These are phyloP conservation scores for Rhytidiadelphus loreus DNA, from an alignment of 225 moss, liverwort and hornwort species.

Conservation along the genomic window DNA sequence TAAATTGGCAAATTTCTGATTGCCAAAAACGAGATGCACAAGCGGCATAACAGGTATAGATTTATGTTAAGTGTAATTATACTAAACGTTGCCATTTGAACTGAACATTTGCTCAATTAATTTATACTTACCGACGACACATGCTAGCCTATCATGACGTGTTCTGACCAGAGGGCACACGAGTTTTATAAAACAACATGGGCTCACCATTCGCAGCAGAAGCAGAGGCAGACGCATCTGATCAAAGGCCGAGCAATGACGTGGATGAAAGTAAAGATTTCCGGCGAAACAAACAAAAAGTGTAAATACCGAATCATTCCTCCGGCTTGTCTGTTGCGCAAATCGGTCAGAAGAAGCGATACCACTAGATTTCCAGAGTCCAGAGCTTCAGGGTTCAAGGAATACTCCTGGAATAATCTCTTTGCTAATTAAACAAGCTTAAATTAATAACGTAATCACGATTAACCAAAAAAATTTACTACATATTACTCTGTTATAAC, in stretches of 20 bases:
- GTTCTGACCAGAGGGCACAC: neutral
- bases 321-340: neutral
- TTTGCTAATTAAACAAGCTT: neutral
- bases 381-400: neutral
- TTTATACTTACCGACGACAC: neutral
- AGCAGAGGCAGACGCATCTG: neutral
- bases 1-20: neutral
- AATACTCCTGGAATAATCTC: neutral
- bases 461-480: too few species aligned
- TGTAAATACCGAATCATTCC: neutral
- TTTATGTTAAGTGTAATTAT: neutral
- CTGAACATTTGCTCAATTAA: neutral
- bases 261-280: neutral
- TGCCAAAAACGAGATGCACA: neutral
- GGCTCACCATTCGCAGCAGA: neutral
- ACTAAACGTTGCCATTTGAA: neutral
- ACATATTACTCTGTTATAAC: neutral
- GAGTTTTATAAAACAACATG: neutral
- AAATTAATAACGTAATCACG: neutral
- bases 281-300: neutral
- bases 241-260: neutral
- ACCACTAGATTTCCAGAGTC: neutral
- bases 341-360: neutral
- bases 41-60: neutral
- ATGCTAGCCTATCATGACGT: neutral